Percentiles rank a stretch among this genome's conserved stretches.
These are phyloP conservation scores for Calycina marina DNA, from an alignment of 2,329 filamentous ascomycete genomes.

Conservation along the genomic window DNA sequence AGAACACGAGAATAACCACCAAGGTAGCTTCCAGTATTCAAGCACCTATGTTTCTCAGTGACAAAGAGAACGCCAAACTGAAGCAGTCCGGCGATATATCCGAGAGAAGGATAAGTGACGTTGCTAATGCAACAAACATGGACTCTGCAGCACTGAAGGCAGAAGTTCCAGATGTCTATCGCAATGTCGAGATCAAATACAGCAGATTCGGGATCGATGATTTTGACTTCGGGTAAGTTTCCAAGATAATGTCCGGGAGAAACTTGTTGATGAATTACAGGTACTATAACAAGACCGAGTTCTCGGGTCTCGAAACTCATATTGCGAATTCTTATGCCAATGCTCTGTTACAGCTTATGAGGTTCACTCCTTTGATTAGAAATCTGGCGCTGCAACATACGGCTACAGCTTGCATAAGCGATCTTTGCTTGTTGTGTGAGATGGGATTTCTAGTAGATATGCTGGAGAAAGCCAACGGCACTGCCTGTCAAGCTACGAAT, in stretches of 20 bases:
- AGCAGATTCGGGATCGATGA: conserved; percentile 99
- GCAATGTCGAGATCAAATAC: conserved; percentile 95
- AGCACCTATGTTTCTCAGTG: conserved; percentile 86
- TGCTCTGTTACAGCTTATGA: conserved; percentile 75
- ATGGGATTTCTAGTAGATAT: conserved; percentile 94
- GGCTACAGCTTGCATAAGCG: conserved; percentile 67
- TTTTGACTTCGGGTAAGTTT: conserved; percentile 77
- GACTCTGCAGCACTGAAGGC: conserved; percentile 62
- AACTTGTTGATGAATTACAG: conserved; percentile 27
- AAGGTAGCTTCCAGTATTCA: conserved; percentile 45
- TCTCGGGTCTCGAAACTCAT: conserved; percentile 88
- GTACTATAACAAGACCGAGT: conserved; percentile 87
- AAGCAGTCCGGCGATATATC: conserved; percentile 41
- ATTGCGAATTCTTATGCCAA: conserved; percentile 97
- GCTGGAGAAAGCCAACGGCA: conserved; percentile 87
- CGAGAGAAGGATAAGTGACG: conserved; percentile 33
- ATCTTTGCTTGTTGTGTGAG: conserved; percentile 81
- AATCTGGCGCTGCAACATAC: conserved; percentile 84
- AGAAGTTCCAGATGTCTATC: conserved; percentile 79
- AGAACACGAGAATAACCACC: conserved; percentile 54
- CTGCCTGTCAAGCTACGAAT: conserved; percentile 93
- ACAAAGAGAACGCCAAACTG: conserved; percentile 83
- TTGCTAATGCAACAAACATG: conserved; percentile 46
- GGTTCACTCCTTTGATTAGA: conserved; percentile 76
- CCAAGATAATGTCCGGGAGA: conserved; percentile 1